Percentiles rank a stretch among this genome's conserved stretches.
phyloP scores from a whole-genome alignment of 2,329 filamentous ascomycete species.

The Fusarium foetens region DNA sequence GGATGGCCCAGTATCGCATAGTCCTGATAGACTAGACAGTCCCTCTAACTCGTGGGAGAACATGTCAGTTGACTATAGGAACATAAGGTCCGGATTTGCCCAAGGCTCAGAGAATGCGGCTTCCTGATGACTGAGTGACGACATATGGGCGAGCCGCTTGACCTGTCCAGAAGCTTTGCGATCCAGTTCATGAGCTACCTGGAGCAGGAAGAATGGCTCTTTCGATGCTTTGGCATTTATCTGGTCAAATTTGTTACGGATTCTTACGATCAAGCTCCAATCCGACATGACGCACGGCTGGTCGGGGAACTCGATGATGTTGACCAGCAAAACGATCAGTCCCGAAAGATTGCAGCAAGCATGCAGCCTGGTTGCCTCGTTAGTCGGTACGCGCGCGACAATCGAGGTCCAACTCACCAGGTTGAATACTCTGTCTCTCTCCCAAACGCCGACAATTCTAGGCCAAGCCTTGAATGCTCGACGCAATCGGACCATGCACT shows the following conservation, averaged over 20 bases:
- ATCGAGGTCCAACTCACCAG: background rate
- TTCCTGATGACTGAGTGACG: background rate
- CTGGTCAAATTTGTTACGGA: background rate
- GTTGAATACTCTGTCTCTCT: background rate
- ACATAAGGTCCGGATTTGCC: background rate
- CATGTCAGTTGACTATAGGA: background rate
- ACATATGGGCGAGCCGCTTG: background rate
- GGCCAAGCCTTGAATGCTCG: background rate
- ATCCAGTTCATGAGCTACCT: background rate
- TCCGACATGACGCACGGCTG: background rate
- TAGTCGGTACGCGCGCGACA: too few relatives aligned
- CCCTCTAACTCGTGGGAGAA: background rate
- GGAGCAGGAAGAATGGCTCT: slow-evolving; percentile 10
- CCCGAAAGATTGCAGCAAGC: slow-evolving; percentile 20
- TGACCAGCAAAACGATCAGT: slow-evolving; percentile 19
- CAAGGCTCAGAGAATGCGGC: background rate
- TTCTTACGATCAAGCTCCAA: background rate
- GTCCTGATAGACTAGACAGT: background rate
- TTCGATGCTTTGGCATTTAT: slow-evolving; percentile 12
- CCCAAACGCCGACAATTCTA: background rate
- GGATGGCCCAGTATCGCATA: background rate
- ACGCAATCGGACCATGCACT: background rate
- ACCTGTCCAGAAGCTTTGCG: background rate
- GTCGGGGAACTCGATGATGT: slow-evolving; percentile 21
- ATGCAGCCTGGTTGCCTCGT: background rate